Conservation (phyloP, 352 stramenopile species). For the Phytophthora nicotianae region DNA sequence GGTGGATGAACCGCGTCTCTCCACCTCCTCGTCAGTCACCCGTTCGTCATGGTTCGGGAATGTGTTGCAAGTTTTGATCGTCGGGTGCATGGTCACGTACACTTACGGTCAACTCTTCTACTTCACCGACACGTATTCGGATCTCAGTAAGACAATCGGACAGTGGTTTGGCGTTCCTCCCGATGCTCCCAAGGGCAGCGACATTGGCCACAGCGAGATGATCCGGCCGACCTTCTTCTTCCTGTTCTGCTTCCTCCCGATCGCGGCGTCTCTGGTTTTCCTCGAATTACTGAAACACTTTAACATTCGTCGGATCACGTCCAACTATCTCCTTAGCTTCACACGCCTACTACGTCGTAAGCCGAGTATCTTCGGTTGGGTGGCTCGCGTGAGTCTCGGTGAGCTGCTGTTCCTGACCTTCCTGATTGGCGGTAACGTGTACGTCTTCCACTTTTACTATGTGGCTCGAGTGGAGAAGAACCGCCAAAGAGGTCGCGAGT, state of each 20-base stretch:
- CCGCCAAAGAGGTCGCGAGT: neutral
- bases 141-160: slow-evolving; percentile 22
- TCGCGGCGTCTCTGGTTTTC: slow-evolving; percentile 43
- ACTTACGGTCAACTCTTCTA: slow-evolving; percentile 36
- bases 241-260: slow-evolving; percentile 49
- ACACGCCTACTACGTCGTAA: slow-evolving; percentile 47
- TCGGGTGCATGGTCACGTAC: slow-evolving; percentile 39
- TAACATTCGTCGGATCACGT: slow-evolving; percentile 40
- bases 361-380: slow-evolving; percentile 25
- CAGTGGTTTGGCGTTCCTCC: slow-evolving; percentile 39
- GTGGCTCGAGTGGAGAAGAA: slow-evolving; percentile 14
- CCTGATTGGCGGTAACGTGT: slow-evolving; percentile 43
- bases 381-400: slow-evolving; percentile 43
- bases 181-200: slow-evolving; percentile 21
- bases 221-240: slow-evolving; percentile 56
- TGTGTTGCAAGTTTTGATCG: slow-evolving; percentile 31
- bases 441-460: slow-evolving; percentile 38
- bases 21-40: slow-evolving; percentile 2
- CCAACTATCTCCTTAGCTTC: slow-evolving; percentile 20
- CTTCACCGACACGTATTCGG: slow-evolving; percentile 29
- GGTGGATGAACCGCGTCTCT: slow-evolving; percentile 1
- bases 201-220: slow-evolving; percentile 49
- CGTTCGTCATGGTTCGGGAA: slow-evolving; percentile 11
- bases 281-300: slow-evolving; percentile 48
- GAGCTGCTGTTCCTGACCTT: slow-evolving; percentile 37